Percentiles rank a stretch among this genome's conserved stretches.
Evolutionary conservation across 2,329 filamentous ascomycete species (phyloP).

Genomic region (Pseudocercospora pini-densiflorae): DNA sequence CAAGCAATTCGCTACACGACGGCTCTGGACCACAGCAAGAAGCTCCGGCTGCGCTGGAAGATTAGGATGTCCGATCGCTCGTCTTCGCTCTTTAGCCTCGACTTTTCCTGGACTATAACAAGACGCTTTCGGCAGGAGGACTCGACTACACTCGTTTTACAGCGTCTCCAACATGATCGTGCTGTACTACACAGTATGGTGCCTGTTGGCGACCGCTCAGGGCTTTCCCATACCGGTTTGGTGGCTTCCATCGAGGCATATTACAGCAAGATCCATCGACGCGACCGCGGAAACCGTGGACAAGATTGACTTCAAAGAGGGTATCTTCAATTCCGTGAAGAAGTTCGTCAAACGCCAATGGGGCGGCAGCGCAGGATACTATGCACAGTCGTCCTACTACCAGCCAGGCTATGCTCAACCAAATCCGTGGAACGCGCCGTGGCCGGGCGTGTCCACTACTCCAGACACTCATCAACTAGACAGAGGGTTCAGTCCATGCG

Average conservation of each 20-base stretch:
- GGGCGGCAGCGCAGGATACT: background rate
- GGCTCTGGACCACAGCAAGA: background rate
- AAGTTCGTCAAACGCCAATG: background rate
- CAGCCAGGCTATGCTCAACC: background rate
- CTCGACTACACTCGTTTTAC: background rate
- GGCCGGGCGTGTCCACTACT: background rate
- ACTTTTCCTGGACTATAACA: background rate
- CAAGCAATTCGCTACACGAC: background rate
- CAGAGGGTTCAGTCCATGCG: conserved; percentile 3
- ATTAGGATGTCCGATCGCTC: background rate
- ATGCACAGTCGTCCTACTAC: background rate
- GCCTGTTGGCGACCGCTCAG: background rate
- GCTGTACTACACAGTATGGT: background rate
- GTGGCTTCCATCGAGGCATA: background rate
- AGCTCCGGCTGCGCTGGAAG: background rate
- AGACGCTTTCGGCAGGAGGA: background rate
- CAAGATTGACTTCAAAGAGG: background rate
- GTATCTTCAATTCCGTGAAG: background rate
- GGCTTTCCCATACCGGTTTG: background rate
- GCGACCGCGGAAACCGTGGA: background rate
- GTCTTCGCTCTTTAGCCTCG: background rate
- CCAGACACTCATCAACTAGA: background rate
- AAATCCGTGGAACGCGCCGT: background rate
- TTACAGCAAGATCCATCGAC: background rate
- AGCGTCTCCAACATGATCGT: background rate